Evolutionary conservation across 2,329 filamentous ascomycete genomes (phyloP), one percentile per base, ranked within the genome.

Genomic region (Dothistroma septosporum): DNA sequence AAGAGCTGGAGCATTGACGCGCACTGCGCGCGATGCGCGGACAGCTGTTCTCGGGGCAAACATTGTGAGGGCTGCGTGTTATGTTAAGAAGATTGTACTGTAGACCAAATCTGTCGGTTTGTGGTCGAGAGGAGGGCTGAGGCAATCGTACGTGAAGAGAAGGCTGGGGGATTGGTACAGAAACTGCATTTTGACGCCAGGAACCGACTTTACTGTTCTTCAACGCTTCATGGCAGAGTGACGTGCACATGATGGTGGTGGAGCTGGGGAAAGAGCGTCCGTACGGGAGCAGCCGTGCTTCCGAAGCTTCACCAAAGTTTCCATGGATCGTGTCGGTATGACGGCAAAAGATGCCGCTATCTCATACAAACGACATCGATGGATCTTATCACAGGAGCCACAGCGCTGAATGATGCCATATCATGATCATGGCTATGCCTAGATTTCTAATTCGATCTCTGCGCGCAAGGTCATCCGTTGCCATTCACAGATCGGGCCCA

Each of bases 1-100:
- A 35, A 60, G 33, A 24, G 62, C 37, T 50, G 57, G 52, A 12
- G 44, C 35, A 32, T 57, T 61, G 48, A 57, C 32, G 53, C 64
- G 64, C 16, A 65, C 35, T 11, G 57, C 61, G 52, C 62, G 60
- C 24, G 62, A 37, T 19, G 55, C 55, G 49, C 62, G 59, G 52
- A 57, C 14, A 32, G 50, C 50, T 44, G 49, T 55, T 37, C 62
- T 47, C 47, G 50, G 46, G 16, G 62, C 24, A 16, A 55, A 53
- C 62, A 64, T 64, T 28, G 2, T 62, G 53, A 28, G 4, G 24
- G 24, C 24, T 58, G 16, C 48, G 50, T 22, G 32, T 6, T 44
- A 9, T 44, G 41, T 19, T 44, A 2, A 4, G 14, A n/a, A 19
- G 41, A 44, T 9, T 44, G 41, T 44, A 44, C 41, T 44, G 14